Evolutionary conservation across 2,329 filamentous ascomycete species (phyloP), one percentile per base, ranked within the genome.

Genomic region (Aspergillus sp.): DNA sequence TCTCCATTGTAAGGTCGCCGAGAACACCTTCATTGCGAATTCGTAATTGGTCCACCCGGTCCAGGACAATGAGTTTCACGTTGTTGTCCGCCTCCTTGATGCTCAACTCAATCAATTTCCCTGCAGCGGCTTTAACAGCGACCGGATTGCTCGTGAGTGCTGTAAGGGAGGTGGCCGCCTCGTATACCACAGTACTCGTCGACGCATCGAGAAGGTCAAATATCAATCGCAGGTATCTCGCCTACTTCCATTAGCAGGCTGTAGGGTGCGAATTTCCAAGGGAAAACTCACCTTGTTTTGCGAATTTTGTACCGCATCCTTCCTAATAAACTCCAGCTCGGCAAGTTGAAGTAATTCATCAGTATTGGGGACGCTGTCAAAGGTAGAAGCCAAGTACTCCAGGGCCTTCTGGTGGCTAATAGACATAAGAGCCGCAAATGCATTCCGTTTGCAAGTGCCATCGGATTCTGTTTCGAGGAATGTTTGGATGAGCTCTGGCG

Each of bases 61-160:
- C 95, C 44, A 99, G 83, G 19, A 99, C 95, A 66, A 99, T 99
- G 46, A 99, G 87, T 80, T 99, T 99, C 63, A 99, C 95, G 72
- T 99, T 99, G 81, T 99, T 99, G 75, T 99, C 95, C 0, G 95
- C 89, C 77, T 98, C 95, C 78, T 96, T 96, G 73, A 99, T 97
- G 73, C 90, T 92, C 8, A 99, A 82, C 76, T 99, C 95, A 63
- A 98, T 96, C 73, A 99, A 95, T 73, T 99, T 99, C 66, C 87
- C 85, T 14, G 95, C 95, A 9, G 95, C 95, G 25, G 95, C 95
- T 79, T 98, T 99, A 59, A 99, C 93, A 17, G 95, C 95, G 12
- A 99, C 95, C 1, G 95, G 93, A 77, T 99, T 99, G 76, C 86
- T 96, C 19, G 95, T 99, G 53, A 99, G 84, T 1, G 93, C 88